Conservation (phyloP, 1,139 yeast genomes). For the Candida sp. region DNA sequence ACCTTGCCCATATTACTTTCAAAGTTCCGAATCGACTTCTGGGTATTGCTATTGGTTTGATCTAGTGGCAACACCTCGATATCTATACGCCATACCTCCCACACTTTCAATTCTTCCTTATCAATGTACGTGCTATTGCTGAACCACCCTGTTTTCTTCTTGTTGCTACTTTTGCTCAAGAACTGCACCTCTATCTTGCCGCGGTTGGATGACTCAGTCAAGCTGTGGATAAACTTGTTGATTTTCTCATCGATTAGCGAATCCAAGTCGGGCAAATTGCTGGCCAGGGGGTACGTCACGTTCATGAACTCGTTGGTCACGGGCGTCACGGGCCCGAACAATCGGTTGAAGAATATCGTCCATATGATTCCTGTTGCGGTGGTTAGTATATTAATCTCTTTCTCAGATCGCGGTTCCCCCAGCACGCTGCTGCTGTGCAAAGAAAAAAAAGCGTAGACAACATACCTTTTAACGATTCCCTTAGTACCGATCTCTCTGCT, state of each 20-base stretch:
- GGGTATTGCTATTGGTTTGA: constrained; percentile 17
- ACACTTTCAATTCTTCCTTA: constrained; percentile 20
- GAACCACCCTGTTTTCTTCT: constrained; percentile 49
- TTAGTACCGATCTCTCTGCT: constrained; percentile 47
- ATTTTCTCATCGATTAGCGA: constrained; percentile 46
- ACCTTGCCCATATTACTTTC: constrained; percentile 50
- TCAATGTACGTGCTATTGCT: constrained; percentile 23
- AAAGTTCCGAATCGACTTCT: constrained; percentile 38
- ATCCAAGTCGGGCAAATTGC: constrained; percentile 47
- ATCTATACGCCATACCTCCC: constrained; percentile 50
- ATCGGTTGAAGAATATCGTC: constrained; percentile 70
- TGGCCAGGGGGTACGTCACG: constrained; percentile 50
- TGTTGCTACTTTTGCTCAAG: constrained; percentile 18
- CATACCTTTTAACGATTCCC: constrained; percentile 52
- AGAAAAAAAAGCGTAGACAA: constrained; percentile 11
- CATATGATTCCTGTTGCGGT: constrained; percentile 55
- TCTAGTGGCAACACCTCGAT: constrained; percentile 37
- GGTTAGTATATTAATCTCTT: constrained; percentile 20
- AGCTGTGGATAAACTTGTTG: constrained; percentile 30
- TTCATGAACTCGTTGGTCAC: constrained; percentile 47
- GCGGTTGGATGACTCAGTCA: constrained; percentile 2
- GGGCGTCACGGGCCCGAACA: constrained; percentile 72
- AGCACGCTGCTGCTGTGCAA: background rate
- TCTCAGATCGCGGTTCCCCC: background rate
- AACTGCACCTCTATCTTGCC: constrained; percentile 14